phyloP scores from a whole-genome alignment of 1,284 basidiomycete genomes.

The Mrakiaceae sp. region DNA sequence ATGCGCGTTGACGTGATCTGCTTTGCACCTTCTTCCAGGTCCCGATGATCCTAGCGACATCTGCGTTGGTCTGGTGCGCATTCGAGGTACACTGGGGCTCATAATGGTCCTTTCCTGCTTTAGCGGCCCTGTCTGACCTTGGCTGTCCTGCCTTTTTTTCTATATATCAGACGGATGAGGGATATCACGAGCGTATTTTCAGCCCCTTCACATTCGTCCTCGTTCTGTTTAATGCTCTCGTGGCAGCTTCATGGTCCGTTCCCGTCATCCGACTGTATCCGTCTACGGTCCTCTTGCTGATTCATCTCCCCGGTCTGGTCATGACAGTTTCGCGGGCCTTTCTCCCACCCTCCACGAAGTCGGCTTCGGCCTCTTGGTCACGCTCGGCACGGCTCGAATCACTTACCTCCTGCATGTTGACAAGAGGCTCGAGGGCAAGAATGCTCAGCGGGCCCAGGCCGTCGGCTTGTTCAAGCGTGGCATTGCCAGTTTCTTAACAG shows the following conservation, averaged over 20 bases:
- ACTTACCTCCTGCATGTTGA: background rate
- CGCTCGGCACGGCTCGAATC: background rate
- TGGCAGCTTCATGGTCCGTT: background rate
- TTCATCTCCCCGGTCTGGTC: background rate
- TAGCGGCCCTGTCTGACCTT: background rate
- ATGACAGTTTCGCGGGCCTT: background rate
- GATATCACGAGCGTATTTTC: background rate
- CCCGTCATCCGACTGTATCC: background rate
- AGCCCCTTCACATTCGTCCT: background rate
- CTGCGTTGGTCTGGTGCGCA: background rate
- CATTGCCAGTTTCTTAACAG: background rate
- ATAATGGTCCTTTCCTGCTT: background rate
- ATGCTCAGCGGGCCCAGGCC: background rate
- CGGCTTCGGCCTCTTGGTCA: conserved; percentile 1
- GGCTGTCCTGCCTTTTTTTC: background rate
- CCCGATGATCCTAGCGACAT: background rate
- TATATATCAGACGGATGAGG: background rate
- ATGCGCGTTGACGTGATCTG: too few species aligned
- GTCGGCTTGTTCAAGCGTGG: background rate
- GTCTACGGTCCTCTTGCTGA: background rate
- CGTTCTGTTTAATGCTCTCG: background rate
- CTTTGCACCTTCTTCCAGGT: background rate
- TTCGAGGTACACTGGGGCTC: background rate
- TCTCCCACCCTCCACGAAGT: conserved; percentile 1
- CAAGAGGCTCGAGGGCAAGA: background rate